phyloP scores from a whole-genome alignment of 2,329 filamentous ascomycete species.

The Xylogone sp. region DNA sequence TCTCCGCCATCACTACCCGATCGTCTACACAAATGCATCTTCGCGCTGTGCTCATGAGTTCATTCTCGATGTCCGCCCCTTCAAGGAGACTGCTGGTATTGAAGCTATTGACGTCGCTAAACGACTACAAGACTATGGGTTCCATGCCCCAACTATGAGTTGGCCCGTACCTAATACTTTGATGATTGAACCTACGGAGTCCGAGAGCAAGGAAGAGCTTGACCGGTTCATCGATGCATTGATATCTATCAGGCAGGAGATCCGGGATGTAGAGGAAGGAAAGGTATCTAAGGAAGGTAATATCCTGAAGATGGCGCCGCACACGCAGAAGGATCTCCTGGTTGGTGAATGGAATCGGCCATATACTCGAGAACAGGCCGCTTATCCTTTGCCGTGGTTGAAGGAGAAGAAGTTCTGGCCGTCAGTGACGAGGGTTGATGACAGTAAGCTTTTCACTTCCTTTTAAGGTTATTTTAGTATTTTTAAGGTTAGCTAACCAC shows the following conservation, averaged over 20 bases:
- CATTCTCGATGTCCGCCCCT: conserved; percentile 83
- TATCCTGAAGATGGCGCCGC: conserved; percentile 84
- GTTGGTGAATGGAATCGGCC: conserved; percentile 74
- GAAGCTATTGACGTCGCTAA: conserved; percentile 96
- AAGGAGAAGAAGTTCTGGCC: conserved; percentile 99
- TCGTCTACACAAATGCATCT: conserved; percentile 89
- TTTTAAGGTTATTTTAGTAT: conserved; percentile 9
- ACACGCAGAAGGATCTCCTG: conserved; percentile 79
- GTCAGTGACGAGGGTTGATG: conserved; percentile 78
- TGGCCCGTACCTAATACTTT: conserved; percentile 94
- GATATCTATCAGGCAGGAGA: conserved; percentile 82
- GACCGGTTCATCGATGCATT: conserved; percentile 91
- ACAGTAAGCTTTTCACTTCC: conserved; percentile 56
- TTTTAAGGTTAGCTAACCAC: conserved; percentile 9
- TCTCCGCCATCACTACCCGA: conserved; percentile 79
- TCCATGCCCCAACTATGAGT: conserved; percentile 96
- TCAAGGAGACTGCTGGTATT: conserved; percentile 77
- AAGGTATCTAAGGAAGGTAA: conserved; percentile 71
- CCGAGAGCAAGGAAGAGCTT: conserved; percentile 85
- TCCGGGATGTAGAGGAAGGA: conserved; percentile 77
- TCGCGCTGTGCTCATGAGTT: conserved; percentile 95
- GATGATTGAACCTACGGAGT: conserved; percentile 98
- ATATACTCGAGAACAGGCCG: conserved; percentile 78
- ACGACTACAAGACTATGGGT: conserved; percentile 93
- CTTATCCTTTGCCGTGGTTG: conserved; percentile 79